Conservation (phyloP, 129 eudicot species). For the Daucus carota region DNA sequence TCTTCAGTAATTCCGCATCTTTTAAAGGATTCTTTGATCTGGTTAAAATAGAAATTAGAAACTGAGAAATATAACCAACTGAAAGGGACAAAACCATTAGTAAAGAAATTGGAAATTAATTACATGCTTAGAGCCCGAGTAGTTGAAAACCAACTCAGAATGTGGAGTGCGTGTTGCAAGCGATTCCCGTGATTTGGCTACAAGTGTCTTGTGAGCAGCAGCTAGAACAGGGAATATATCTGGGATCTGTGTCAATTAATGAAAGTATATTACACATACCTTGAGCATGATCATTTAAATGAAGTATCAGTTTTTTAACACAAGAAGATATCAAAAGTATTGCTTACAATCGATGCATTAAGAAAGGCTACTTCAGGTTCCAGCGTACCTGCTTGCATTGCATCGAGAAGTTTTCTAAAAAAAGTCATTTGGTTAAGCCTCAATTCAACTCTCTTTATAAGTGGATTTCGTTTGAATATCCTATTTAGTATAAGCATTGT, state of each 20-base stretch:
- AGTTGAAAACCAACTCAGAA: conserved; percentile 93
- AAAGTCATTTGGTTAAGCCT: neutral
- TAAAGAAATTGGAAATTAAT: neutral
- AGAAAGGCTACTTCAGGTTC: conserved; percentile 89
- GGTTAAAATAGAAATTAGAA: neutral
- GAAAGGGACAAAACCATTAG: neutral
- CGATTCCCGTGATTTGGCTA: conserved; percentile 67
- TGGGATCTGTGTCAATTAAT: conserved; percentile 46
- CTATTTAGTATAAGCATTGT: neutral
- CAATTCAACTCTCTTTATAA: neutral
- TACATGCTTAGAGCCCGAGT: conserved; percentile 97
- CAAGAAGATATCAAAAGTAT: neutral
- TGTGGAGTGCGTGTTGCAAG: conserved; percentile 72
- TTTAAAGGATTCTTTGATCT: conserved; percentile 91
- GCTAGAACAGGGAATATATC: conserved; percentile 86
- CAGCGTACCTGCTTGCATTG: conserved; percentile 87
- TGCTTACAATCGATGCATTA: conserved; percentile 74
- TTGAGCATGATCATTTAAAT: neutral
- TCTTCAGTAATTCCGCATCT: conserved; percentile 79
- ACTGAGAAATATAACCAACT: neutral
- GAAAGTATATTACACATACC: neutral
- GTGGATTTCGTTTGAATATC: neutral
- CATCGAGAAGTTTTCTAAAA: conserved; percentile 71
- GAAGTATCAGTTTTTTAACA: neutral
- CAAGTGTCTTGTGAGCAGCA: conserved; percentile 78